Evolutionary conservation across 2,329 filamentous ascomycete genomes (phyloP).

Genomic region (Alternaria infectoria): DNA sequence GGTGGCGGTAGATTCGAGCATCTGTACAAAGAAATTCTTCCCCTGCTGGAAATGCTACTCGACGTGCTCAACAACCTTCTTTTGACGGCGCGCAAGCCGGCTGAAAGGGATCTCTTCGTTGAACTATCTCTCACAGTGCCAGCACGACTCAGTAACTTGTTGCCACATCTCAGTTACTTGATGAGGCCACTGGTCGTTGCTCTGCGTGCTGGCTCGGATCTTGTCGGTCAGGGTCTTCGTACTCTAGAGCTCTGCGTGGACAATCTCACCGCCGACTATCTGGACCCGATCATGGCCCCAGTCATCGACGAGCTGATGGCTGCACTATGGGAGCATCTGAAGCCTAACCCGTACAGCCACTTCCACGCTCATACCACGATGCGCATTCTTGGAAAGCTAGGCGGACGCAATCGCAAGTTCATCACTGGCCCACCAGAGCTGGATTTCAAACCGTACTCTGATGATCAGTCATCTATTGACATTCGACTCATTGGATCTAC

Average conservation of each 20-base stretch:
- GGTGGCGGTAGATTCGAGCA: slow-evolving; percentile 97
- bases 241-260: slow-evolving; percentile 97
- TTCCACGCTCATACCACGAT: slow-evolving; percentile 98
- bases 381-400: slow-evolving; percentile 94
- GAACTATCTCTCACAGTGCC: slow-evolving; percentile 96
- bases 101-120: slow-evolving; percentile 93
- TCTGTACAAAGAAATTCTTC: slow-evolving; percentile 96
- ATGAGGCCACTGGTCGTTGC: slow-evolving; percentile 99
- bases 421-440: slow-evolving; percentile 88
- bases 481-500: slow-evolving; percentile 88
- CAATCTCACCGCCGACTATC: slow-evolving; percentile 95
- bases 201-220: slow-evolving; percentile 84
- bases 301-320: slow-evolving; percentile 99
- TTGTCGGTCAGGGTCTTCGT: slow-evolving; percentile 91
- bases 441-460: slow-evolving; percentile 81
- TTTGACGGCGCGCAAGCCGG: slow-evolving; percentile 85
- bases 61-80: slow-evolving; percentile 96
- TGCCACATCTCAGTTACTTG: slow-evolving; percentile 93
- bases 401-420: slow-evolving; percentile 93
- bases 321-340: slow-evolving; percentile 92
- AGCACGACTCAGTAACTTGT: slow-evolving; percentile 87
- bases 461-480: slow-evolving; percentile 87
- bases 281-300: slow-evolving; percentile 98
- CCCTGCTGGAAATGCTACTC: slow-evolving; percentile 93
- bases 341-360: slow-evolving; percentile 92